These are phyloP conservation scores for Globisporangium camurandrum DNA, from an alignment of 352 stramenopile genomes.

Conservation along the genomic window DNA sequence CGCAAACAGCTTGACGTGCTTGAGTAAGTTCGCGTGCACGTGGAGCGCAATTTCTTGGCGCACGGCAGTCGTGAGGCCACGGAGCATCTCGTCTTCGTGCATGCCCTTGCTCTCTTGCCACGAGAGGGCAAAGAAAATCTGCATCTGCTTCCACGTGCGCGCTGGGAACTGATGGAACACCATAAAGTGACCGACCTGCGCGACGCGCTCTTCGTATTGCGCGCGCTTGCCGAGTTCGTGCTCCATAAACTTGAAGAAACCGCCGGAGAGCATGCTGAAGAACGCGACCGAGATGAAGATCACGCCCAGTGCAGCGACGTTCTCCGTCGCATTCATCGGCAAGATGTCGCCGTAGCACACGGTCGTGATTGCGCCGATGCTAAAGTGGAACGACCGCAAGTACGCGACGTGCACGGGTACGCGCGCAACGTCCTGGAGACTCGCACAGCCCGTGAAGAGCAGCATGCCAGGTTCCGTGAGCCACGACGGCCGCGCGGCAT, in stretches of 20 bases:
- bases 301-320: conserved; percentile 33
- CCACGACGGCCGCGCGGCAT: conserved; percentile 29
- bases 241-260: conserved; percentile 65
- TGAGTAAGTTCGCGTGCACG: conserved; percentile 41
- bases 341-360: conserved; percentile 68
- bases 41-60: conserved; percentile 54
- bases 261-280: conserved; percentile 71
- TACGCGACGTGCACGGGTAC: conserved; percentile 34
- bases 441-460: conserved; percentile 23
- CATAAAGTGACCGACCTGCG: conserved; percentile 50
- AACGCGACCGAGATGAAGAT: conserved; percentile 59
- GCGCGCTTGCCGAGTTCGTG: conserved; percentile 57
- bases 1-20: conserved; percentile 30
- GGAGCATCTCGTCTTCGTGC: conserved; percentile 44
- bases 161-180: conserved; percentile 50
- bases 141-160: conserved; percentile 60
- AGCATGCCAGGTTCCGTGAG: conserved; percentile 57
- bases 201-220: conserved; percentile 57
- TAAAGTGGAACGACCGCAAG: conserved; percentile 53
- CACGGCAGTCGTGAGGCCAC: conserved; percentile 38
- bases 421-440: conserved; percentile 20
- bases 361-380: conserved; percentile 68
- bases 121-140: conserved; percentile 61
- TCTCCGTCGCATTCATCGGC: conserved; percentile 58
- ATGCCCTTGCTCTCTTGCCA: conserved; percentile 67